Conservation (phyloP, 441 rosid genomes). For the Erodium moschatum region DNA sequence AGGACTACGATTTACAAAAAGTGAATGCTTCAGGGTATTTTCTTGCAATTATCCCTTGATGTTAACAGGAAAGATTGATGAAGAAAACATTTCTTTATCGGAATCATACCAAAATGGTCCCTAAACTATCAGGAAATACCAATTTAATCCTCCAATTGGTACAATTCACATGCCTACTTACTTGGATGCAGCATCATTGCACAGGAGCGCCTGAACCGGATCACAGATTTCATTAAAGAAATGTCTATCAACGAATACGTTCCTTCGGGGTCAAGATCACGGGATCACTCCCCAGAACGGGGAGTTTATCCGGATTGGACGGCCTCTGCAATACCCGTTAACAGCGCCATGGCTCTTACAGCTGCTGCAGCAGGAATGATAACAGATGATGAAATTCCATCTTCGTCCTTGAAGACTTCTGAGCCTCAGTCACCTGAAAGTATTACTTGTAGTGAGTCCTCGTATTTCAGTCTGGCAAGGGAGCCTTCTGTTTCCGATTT, state of each 20-base stretch:
- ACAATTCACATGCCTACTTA: conserved; percentile 17
- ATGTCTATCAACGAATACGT: conserved; percentile 43
- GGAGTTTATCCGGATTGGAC: conserved; percentile 40
- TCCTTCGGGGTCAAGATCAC: conserved; percentile 25
- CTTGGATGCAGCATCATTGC: conserved; percentile 77
- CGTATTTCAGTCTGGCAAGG: conserved; percentile 17
- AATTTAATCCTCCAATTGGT: background rate
- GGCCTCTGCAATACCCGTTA: conserved; percentile 77
- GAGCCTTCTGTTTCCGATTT: background rate
- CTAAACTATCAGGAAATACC: background rate
- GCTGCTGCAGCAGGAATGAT: conserved; percentile 75
- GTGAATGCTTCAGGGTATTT: no score
- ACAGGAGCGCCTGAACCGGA: conserved; percentile 89
- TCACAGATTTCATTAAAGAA: conserved; percentile 70
- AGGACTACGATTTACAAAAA: no score
- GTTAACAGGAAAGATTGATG: no score
- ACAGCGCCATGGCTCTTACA: conserved; percentile 58
- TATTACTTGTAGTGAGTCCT: conserved; percentile 53
- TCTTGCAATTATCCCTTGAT: no score
- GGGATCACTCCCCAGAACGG: conserved; percentile 32
- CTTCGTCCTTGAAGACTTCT: conserved; percentile 34
- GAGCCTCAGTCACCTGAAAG: conserved; percentile 66
- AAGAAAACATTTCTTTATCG: no score
- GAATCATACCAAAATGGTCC: no score
- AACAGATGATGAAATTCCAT: conserved; percentile 48